Percentiles rank a stretch among this genome's conserved stretches.
These are phyloP conservation scores for Cyclocybe cylindracea DNA, from an alignment of 768 basidiomycete genomes.

Conservation along the genomic window DNA sequence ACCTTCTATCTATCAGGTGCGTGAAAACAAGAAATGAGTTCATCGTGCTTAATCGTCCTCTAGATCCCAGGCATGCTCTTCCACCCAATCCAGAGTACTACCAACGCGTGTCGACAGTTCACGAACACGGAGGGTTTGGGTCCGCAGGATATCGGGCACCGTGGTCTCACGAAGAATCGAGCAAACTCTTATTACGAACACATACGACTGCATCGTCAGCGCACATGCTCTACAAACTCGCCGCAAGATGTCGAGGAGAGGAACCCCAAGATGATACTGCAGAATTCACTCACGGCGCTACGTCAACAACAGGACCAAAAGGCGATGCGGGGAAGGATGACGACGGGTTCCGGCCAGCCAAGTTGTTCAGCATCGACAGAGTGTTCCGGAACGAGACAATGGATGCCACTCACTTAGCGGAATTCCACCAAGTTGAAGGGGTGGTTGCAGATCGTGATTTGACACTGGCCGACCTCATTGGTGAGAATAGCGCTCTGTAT, in stretches of 20 bases:
- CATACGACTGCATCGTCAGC: constrained; percentile 97
- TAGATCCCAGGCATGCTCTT: constrained; percentile 80
- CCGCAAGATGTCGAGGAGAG: constrained; percentile 78
- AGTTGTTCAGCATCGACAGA: constrained; percentile 95
- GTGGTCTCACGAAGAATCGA: constrained; percentile 91
- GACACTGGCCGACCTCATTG: constrained; percentile 94
- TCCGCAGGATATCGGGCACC: constrained; percentile 97
- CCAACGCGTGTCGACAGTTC: constrained; percentile 77
- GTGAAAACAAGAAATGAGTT: not conserved
- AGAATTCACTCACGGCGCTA: constrained; percentile 40
- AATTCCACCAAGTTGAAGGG: constrained; percentile 99
- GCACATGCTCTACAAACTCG: constrained; percentile 91
- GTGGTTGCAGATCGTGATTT: constrained; percentile 94
- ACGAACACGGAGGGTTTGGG: constrained; percentile 86
- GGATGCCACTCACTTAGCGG: constrained; percentile 97
- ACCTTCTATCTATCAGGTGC: constrained; percentile 96
- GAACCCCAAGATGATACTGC: constrained; percentile 39
- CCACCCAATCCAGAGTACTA: constrained; percentile 83
- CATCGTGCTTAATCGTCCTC: not conserved
- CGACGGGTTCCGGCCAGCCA: constrained; percentile 88
- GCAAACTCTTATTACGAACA: constrained; percentile 89
- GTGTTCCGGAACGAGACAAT: constrained; percentile 99
- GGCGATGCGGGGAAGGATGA: constrained; percentile 25
- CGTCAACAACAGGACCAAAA: constrained; percentile 25
- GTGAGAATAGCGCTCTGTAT: constrained; percentile 39